Percentiles rank a stretch among this genome's conserved stretches.
Evolutionary conservation across 371 early-diverging fungal species (phyloP).

Genomic region (Blakeslea trispora): DNA sequence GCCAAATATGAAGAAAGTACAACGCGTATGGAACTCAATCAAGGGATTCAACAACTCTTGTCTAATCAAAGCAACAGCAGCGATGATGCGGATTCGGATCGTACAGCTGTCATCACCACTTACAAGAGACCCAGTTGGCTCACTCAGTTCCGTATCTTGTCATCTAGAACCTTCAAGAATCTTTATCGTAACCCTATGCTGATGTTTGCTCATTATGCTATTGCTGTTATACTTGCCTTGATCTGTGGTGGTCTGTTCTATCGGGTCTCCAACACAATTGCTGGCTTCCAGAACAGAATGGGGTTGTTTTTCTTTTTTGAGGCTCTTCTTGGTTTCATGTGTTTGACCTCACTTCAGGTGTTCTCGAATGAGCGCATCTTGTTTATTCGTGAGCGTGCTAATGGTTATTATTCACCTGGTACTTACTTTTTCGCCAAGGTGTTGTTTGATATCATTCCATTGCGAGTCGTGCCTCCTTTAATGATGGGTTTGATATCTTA

Average conservation of each 20-base stretch:
- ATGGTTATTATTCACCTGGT: conserved; percentile 81
- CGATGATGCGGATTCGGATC: background rate
- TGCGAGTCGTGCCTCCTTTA: conserved; percentile 87
- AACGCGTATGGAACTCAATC: conserved; percentile 38
- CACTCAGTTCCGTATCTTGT: conserved; percentile 77
- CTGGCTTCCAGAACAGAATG: conserved; percentile 88
- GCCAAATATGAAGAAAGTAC: conserved; percentile 50
- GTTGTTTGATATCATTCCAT: conserved; percentile 81
- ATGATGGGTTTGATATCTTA: conserved; percentile 86
- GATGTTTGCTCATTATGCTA: conserved; percentile 81
- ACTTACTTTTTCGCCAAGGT: conserved; percentile 77
- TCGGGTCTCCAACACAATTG: conserved; percentile 76
- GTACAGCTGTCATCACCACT: background rate
- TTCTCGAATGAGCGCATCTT: conserved; percentile 76
- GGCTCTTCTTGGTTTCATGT: conserved; percentile 79
- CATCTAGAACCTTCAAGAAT: conserved; percentile 83
- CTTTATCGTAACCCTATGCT: conserved; percentile 86
- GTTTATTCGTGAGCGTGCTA: conserved; percentile 84
- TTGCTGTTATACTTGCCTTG: conserved; percentile 71
- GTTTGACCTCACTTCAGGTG: conserved; percentile 73
- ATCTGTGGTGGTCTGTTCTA: conserved; percentile 85
- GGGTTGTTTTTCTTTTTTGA: conserved; percentile 85
- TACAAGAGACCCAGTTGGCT: background rate
- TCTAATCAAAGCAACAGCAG: conserved; percentile 6
- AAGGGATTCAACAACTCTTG: conserved; percentile 49